Conservation (phyloP, 2,329 filamentous ascomycete species). For the Calonectria fujianensis region DNA sequence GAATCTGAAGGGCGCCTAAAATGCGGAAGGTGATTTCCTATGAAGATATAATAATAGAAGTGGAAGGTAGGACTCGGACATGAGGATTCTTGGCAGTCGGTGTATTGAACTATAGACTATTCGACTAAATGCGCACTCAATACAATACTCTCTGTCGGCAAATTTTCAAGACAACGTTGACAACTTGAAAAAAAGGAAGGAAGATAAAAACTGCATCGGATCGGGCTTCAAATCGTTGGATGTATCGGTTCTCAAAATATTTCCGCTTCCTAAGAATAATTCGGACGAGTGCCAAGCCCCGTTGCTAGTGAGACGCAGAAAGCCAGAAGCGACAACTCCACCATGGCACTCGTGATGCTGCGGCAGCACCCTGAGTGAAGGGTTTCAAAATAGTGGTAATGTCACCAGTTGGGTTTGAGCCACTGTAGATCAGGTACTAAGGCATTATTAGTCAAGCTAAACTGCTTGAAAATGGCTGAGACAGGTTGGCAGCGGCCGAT, state of each 20-base stretch:
- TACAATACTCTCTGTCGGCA: background rate
- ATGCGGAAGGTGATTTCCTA: conserved; percentile 3
- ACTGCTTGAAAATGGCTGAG: conserved; percentile 32
- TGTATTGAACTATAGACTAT: background rate
- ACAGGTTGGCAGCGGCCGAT: conserved; percentile 30
- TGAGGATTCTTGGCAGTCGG: background rate
- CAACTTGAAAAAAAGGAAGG: background rate
- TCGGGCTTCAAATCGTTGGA: no score
- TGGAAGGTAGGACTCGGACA: background rate
- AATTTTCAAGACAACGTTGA: background rate
- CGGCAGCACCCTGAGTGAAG: conserved; percentile 10
- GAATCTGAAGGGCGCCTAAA: conserved; percentile 22
- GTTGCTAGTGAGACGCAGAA: conserved; percentile 25
- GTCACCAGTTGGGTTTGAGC: conserved; percentile 40
- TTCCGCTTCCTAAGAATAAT: background rate
- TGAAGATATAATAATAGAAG: background rate
- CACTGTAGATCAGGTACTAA: conserved; percentile 36
- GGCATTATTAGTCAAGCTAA: conserved; percentile 3
- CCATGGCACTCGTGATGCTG: conserved; percentile 7
- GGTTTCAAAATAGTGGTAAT: conserved; percentile 39
- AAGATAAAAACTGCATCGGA: background rate
- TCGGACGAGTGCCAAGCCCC: conserved; percentile 2
- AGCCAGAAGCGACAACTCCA: conserved; percentile 12
- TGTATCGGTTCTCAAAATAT: background rate
- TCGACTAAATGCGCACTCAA: background rate